Evolutionary conservation across 2,329 filamentous ascomycete genomes (phyloP).

Genomic region (Botrytis fragariae): DNA sequence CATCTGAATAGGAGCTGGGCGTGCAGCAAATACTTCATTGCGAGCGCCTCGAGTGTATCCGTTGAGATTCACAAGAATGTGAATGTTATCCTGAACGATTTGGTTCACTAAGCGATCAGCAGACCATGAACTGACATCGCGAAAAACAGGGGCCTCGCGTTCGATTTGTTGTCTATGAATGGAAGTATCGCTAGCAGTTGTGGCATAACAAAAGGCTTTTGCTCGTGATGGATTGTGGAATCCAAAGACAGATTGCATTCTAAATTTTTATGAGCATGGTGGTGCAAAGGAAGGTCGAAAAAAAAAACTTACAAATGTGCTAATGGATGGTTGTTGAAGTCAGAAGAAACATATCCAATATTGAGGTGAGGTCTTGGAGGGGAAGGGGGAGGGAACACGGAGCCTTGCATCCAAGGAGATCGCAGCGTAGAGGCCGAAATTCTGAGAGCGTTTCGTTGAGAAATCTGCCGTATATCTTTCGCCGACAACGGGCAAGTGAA

Average conservation of each 20-base stretch:
- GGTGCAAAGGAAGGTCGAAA: not conserved
- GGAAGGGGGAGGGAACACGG: conserved; percentile 79
- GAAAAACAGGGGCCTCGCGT: conserved; percentile 84
- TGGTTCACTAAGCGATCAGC: conserved; percentile 81
- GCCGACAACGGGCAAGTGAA: conserved; percentile 93
- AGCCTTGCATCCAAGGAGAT: conserved; percentile 78
- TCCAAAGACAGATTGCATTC: conserved; percentile 97
- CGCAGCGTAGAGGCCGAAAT: conserved; percentile 89
- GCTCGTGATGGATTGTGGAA: conserved; percentile 73
- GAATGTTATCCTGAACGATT: conserved; percentile 83
- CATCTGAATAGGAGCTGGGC: conserved; percentile 96
- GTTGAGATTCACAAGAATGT: conserved; percentile 96
- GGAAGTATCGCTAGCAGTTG: conserved; percentile 85
- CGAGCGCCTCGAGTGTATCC: conserved; percentile 95
- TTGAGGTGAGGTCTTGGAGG: conserved; percentile 83
- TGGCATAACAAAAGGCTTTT: conserved; percentile 92
- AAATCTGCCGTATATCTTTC: conserved; percentile 88
- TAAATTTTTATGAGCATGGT: conserved; percentile 32
- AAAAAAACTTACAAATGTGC: conserved; percentile 68
- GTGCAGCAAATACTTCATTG: conserved; percentile 94
- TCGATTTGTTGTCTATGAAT: conserved; percentile 91
- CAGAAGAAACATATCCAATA: conserved; percentile 93
- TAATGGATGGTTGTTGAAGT: conserved; percentile 97
- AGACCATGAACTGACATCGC: conserved; percentile 83
- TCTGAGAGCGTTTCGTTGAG: conserved; percentile 86